Percentiles rank a stretch among this genome's conserved stretches.
These are phyloP conservation scores for Chenopodium berlandieri DNA, from an alignment of 148 eudicot species.

Conservation along the genomic window DNA sequence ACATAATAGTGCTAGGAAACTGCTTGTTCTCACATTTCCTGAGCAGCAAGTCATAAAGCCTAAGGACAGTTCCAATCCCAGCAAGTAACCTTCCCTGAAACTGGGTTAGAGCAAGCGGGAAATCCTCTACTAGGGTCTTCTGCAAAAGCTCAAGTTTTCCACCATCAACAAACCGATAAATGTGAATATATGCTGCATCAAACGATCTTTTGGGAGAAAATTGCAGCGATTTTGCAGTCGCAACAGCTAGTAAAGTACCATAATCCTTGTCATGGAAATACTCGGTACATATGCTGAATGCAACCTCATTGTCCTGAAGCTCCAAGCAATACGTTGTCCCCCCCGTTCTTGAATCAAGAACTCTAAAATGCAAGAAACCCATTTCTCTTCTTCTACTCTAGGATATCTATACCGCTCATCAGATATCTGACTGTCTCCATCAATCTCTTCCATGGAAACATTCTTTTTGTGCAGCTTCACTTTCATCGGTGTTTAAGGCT, in stretches of 20 bases:
- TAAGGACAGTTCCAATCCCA: constrained; percentile 84
- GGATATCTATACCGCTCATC: constrained; percentile 98
- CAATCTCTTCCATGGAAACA: constrained; percentile 6
- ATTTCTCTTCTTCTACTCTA: constrained; percentile 75
- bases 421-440: constrained; percentile 74
- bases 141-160: constrained; percentile 95
- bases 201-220: constrained; percentile 81
- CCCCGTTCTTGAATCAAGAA: constrained; percentile 79
- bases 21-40: constrained; percentile 97
- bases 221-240: constrained; percentile 87
- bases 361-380: constrained; percentile 98
- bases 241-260: constrained; percentile 95
- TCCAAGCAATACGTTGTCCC: constrained; percentile 82
- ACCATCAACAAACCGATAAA: constrained; percentile 82
- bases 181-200: constrained; percentile 84
- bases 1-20: constrained; percentile 79
- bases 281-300: constrained; percentile 88
- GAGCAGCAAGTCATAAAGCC: constrained; percentile 89
- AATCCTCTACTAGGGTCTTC: constrained; percentile 92
- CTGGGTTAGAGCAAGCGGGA: constrained; percentile 89
- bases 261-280: constrained; percentile 95
- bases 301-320: constrained; percentile 98
- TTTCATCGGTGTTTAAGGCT: too few relatives aligned
- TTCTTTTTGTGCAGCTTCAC: too few relatives aligned
- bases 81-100: constrained; percentile 93